Evolutionary conservation across 169 alveolate species (phyloP).

Genomic region (Plasmodium yoelii): DNA sequence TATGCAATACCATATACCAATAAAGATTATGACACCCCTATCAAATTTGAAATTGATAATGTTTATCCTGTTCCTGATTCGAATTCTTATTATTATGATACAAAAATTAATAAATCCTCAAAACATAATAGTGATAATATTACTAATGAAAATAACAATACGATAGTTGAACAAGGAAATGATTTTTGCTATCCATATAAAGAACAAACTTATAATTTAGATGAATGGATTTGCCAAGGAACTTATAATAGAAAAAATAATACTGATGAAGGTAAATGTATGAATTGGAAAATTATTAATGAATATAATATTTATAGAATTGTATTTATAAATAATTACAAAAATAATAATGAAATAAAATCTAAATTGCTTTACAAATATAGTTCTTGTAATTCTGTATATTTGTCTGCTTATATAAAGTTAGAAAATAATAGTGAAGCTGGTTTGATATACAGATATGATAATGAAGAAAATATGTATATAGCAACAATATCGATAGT

Average conservation of each 20-base stretch:
- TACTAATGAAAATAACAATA: neutral
- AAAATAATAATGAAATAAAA: constrained; percentile 1
- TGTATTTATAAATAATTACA: constrained; percentile 12
- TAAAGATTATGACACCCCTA: constrained; percentile 24
- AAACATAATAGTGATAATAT: neutral
- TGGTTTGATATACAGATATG: constrained; percentile 62
- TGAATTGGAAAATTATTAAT: constrained; percentile 42
- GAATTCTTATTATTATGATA: constrained; percentile 18
- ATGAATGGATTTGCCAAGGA: constrained; percentile 15
- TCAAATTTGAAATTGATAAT: constrained; percentile 6
- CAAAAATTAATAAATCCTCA: neutral
- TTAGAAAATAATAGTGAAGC: constrained; percentile 55
- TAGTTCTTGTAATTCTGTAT: constrained; percentile 41
- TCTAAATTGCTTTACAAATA: constrained; percentile 29
- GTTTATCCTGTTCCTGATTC: constrained; percentile 72
- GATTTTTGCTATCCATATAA: constrained; percentile 16
- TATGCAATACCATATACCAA: constrained; percentile 48
- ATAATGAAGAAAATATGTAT: constrained; percentile 55
- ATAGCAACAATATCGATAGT: constrained; percentile 38
- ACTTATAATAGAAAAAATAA: too few relatives aligned
- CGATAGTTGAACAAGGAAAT: neutral
- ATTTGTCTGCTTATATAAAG: constrained; percentile 38
- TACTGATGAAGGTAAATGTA: neutral
- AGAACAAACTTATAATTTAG: constrained; percentile 1
- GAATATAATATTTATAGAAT: constrained; percentile 51